phyloP scores from a whole-genome alignment of 2,329 filamentous ascomycete species.

The Botrytis tulipae region DNA sequence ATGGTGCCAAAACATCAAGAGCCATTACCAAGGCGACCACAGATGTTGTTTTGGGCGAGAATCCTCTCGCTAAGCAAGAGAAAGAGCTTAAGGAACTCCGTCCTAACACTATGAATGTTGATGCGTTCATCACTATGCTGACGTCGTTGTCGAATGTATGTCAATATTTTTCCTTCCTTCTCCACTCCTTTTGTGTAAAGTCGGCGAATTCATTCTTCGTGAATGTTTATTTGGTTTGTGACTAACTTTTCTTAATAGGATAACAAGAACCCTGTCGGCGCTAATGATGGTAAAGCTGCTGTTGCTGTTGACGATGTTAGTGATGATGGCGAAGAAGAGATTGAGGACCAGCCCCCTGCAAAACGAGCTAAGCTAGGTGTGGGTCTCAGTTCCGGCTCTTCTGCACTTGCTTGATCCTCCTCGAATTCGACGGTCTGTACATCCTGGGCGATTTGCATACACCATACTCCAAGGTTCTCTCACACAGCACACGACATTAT shows the following conservation, averaged over 20 bases:
- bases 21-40: slow-evolving; percentile 30
- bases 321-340: neutral
- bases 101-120: slow-evolving; percentile 27
- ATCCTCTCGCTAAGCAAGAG: slow-evolving; percentile 33
- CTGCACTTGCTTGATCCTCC: neutral
- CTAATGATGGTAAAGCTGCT: neutral
- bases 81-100: slow-evolving; percentile 27
- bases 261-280: neutral
- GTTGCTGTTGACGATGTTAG: neutral
- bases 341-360: neutral
- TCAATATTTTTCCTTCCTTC: neutral
- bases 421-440: neutral
- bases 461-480: neutral
- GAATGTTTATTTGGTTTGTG: neutral
- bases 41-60: slow-evolving; percentile 31
- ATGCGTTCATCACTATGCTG: slow-evolving; percentile 27
- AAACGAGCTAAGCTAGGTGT: neutral
- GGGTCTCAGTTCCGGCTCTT: neutral
- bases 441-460: neutral
- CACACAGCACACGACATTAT: neutral
- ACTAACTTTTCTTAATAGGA: neutral
- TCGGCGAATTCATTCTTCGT: neutral
- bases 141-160: slow-evolving; percentile 14
- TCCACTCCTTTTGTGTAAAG: too few species aligned
- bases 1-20: slow-evolving; percentile 31